phyloP scores from a whole-genome alignment of 2,329 filamentous ascomycete genomes.

The Xylaria sp. region DNA sequence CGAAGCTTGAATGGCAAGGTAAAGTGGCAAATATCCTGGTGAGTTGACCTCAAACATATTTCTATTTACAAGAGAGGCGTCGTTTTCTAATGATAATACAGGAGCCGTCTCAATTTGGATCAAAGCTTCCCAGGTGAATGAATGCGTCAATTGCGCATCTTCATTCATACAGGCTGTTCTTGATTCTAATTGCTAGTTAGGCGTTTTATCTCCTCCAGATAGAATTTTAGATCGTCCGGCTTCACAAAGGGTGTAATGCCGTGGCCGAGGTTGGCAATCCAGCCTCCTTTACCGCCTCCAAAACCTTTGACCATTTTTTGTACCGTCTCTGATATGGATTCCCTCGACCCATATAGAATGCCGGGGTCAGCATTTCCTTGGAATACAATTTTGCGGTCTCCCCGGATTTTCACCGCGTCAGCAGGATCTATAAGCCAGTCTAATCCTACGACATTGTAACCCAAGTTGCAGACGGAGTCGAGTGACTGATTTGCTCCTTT shows the following conservation, averaged over 20 bases:
- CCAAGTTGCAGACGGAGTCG: constrained; percentile 84
- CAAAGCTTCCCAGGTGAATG: constrained; percentile 42
- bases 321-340: constrained; percentile 83
- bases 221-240: constrained; percentile 92
- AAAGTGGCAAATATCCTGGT: constrained; percentile 70
- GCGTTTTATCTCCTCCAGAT: constrained; percentile 90
- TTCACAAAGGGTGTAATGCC: constrained; percentile 96
- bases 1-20: constrained; percentile 67
- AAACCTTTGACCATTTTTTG: constrained; percentile 90
- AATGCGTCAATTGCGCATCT: neutral
- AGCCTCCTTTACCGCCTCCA: constrained; percentile 78
- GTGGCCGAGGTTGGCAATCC: constrained; percentile 97
- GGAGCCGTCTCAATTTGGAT: constrained; percentile 45
- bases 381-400: constrained; percentile 77
- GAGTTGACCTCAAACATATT: constrained; percentile 41
- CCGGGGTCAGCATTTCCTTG: constrained; percentile 98
- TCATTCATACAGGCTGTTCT: neutral
- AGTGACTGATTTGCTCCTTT: constrained; percentile 98
- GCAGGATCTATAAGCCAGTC: constrained; percentile 95
- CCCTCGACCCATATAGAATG: constrained; percentile 84
- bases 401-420: constrained; percentile 82
- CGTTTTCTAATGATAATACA: constrained; percentile 35
- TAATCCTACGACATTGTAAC: constrained; percentile 92
- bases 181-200: constrained; percentile 59
- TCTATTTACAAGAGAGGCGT: neutral